Evolutionary conservation across 164 flowering plant genomes (phyloP), one percentile per base, ranked within the genome.

Genomic region (Annona squamosa): DNA sequence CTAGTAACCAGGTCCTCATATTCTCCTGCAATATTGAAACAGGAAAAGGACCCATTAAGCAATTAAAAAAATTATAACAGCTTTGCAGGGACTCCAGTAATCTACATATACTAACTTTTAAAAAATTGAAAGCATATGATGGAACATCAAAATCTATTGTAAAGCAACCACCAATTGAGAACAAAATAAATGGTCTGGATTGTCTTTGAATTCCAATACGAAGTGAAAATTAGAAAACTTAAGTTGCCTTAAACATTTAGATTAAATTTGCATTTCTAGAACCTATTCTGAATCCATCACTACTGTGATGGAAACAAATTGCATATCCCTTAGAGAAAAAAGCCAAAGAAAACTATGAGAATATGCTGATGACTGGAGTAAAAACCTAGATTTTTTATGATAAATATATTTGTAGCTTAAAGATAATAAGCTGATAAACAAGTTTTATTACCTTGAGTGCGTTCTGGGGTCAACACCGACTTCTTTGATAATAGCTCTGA

Each of bases 1-100:
- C 93, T 94, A 71, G 91, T 87, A 66, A 95, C 83, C 67, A 91
- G 75, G 79, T 95, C 99, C 84, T 95, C 87, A 74, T 83, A 81
- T 57, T 76, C 78, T 56, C 99, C 99, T 92, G 68, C 63, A 75
- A 65, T 65, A 76, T 62, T n/a, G 3, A 70, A 43, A 63, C 48
- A 1, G 62, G 9, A 37, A 75, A 13, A 44, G 63, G 16, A 79
- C 72, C 48, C 78, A 72, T 42, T 18, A 71, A 75, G 41, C 70
- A 17, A 9, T 46, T 2, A 46, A 46, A 46, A 10, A 68, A 12
- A 46, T 26, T 26, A 26, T 26, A 6, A 41, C 10, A 7, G 46
- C 4, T 10, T 9, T 2, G 10, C 5, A 17, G 43, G 46, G 48
- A 64, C 57, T 18, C 41, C 17, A 26, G 18, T 3, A 45, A 1